These are phyloP conservation scores for Hevea brasiliensis DNA, from an alignment of 345 rosid species.

Conservation along the genomic window DNA sequence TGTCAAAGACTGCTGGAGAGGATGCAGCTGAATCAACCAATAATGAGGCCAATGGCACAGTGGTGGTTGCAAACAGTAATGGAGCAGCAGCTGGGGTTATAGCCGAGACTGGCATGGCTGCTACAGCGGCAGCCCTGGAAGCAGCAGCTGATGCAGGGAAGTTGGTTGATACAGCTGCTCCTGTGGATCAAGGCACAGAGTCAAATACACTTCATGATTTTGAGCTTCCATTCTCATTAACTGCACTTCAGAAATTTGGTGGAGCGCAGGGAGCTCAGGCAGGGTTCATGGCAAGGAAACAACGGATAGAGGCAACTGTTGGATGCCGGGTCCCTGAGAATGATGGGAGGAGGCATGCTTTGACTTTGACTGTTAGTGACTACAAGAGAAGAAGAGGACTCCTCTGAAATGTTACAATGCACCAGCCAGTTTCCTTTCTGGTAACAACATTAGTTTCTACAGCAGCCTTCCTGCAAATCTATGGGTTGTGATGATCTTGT, in stretches of 20 bases:
- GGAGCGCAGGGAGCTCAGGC: conserved; percentile 81
- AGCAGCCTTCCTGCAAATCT: background rate
- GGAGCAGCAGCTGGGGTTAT: conserved; percentile 27
- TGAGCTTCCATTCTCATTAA: conserved; percentile 71
- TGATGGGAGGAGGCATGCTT: conserved; percentile 81
- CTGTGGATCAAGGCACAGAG: conserved; percentile 81
- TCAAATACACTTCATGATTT: conserved; percentile 72
- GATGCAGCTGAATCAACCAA: conserved; percentile 27
- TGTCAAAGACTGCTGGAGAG: conserved; percentile 47
- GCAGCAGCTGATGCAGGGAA: conserved; percentile 99
- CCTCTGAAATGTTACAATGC: conserved; percentile 43
- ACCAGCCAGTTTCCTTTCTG: background rate
- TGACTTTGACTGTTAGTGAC: conserved; percentile 90
- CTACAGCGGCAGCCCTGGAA: conserved; percentile 77
- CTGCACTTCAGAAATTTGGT: conserved; percentile 63
- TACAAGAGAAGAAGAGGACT: conserved; percentile 99
- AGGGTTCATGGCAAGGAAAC: conserved; percentile 93
- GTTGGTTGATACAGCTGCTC: conserved; percentile 88
- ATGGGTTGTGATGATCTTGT: background rate
- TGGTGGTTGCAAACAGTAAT: conserved; percentile 24
- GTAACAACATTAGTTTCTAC: no score
- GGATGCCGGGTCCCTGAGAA: conserved; percentile 79
- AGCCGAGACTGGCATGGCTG: conserved; percentile 50
- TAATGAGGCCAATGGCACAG: conserved; percentile 36
- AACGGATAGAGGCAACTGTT: conserved; percentile 78